Evolutionary conservation across 805 yeast genomes (phyloP).

Genomic region (Saccharomycopsis sp.): DNA sequence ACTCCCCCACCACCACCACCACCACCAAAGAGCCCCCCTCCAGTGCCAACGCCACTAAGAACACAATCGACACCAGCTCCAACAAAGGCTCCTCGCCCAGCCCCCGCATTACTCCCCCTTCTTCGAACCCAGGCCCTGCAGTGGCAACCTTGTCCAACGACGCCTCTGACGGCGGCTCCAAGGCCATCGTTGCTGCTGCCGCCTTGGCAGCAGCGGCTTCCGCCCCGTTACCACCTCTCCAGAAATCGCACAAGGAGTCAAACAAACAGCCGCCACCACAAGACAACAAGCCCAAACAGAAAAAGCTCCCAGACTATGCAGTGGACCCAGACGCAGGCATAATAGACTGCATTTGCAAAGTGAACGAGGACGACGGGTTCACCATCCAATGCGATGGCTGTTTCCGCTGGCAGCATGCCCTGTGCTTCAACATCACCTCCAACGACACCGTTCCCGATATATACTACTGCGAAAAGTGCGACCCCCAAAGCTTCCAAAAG

Average conservation of each 20-base stretch:
- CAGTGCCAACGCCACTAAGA: not conserved
- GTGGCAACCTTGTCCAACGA: constrained; percentile 16
- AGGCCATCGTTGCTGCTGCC: constrained; percentile 72
- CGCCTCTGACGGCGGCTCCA: constrained; percentile 22
- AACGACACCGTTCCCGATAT: constrained; percentile 74
- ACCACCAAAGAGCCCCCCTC: not conserved
- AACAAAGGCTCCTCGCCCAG: not conserved
- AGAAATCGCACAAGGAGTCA: constrained; percentile 5
- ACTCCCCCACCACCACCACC: not conserved
- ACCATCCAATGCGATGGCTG: constrained; percentile 93
- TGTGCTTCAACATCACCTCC: constrained; percentile 72
- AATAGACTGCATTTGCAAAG: constrained; percentile 84
- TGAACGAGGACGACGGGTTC: constrained; percentile 83
- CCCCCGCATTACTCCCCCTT: not conserved
- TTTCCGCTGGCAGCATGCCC: constrained; percentile 89
- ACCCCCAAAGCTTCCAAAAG: constrained; percentile 35
- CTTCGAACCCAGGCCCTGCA: constrained; percentile 20
- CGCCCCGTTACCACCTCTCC: constrained; percentile 55
- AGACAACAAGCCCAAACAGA: not conserved
- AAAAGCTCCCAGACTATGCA: constrained; percentile 35
- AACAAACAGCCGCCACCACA: constrained; percentile 4
- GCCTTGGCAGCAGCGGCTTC: constrained; percentile 79
- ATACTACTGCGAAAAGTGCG: constrained; percentile 73
- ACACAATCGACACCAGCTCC: not conserved
- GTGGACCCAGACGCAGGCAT: constrained; percentile 78